These are phyloP conservation scores for Boeremia exigua DNA, from an alignment of 2,329 filamentous ascomycete genomes.

Conservation along the genomic window DNA sequence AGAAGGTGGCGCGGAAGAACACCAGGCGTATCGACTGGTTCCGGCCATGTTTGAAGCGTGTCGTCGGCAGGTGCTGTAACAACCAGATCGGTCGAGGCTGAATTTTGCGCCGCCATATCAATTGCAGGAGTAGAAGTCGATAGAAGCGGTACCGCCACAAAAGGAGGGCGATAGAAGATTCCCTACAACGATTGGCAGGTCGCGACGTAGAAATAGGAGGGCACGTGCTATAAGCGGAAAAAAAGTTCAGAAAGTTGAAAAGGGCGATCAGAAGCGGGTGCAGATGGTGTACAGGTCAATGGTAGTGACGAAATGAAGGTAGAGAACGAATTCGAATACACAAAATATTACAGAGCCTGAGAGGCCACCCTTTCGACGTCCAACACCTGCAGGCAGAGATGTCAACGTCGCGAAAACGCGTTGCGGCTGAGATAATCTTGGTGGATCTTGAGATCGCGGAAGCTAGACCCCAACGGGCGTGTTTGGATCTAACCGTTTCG, in stretches of 20 bases:
- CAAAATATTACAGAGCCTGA: conserved; percentile 15
- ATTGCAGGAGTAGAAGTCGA: background rate
- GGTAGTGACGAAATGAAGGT: background rate
- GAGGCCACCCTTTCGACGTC: conserved; percentile 3
- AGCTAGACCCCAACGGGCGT: conserved; percentile 2
- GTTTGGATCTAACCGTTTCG: conserved; percentile 5
- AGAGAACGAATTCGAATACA: background rate
- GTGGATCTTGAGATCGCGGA: background rate
- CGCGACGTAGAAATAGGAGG: background rate
- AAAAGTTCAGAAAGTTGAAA: conserved; percentile 8
- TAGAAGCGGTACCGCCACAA: background rate
- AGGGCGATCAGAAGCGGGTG: background rate
- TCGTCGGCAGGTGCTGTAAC: conserved; percentile 1
- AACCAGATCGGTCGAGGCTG: conserved; percentile 9
- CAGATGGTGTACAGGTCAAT: background rate
- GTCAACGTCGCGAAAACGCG: conserved; percentile 9
- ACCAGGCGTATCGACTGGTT: conserved; percentile 34
- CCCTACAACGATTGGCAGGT: background rate
- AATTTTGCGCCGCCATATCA: conserved; percentile 6
- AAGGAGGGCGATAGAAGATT: background rate
- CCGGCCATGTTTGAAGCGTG: conserved; percentile 26
- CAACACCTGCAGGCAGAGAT: conserved; percentile 4
- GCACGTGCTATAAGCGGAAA: conserved; percentile 11
- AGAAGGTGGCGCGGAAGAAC: conserved; percentile 34
- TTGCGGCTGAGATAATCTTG: conserved; percentile 13